A percentile compares a stretch with the other conserved stretches of the same genome.
These are phyloP conservation scores for Peronosclerospora sorghi DNA, from an alignment of 352 stramenopile species.

Conservation along the genomic window DNA sequence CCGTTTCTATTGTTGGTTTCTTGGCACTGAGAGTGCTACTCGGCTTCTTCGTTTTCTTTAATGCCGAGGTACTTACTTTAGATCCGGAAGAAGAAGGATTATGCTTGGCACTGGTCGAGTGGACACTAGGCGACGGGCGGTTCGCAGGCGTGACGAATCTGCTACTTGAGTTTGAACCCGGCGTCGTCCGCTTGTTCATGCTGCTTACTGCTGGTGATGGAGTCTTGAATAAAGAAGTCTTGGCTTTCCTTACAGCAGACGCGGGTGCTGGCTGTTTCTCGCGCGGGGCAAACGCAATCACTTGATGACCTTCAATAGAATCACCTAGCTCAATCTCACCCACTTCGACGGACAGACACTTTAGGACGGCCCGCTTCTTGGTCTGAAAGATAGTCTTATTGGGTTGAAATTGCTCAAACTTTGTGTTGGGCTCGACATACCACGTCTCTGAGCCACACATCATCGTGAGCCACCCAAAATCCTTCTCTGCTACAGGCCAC, in stretches of 20 bases:
- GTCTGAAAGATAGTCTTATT: slow-evolving; percentile 79
- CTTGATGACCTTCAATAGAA: slow-evolving; percentile 49
- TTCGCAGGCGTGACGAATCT: slow-evolving; percentile 22
- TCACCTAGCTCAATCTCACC: slow-evolving; percentile 52
- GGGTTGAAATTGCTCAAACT: slow-evolving; percentile 54
- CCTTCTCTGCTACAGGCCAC: slow-evolving; percentile 44
- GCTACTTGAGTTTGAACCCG: slow-evolving; percentile 6
- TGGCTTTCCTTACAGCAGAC: slow-evolving; percentile 16
- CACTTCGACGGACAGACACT: slow-evolving; percentile 41
- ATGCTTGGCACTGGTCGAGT: slow-evolving; percentile 14
- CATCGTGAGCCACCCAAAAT: slow-evolving; percentile 73
- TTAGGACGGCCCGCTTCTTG: slow-evolving; percentile 60
- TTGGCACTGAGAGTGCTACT: slow-evolving; percentile 18
- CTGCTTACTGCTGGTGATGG: slow-evolving; percentile 30
- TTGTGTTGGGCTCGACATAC: slow-evolving; percentile 63
- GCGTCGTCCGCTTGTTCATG: slow-evolving; percentile 10
- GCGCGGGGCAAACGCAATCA: slow-evolving; percentile 37
- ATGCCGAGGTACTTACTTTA: slow-evolving; percentile 6
- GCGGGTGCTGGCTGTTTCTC: slow-evolving; percentile 6
- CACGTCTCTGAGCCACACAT: slow-evolving; percentile 50
- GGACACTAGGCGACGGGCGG: slow-evolving; percentile 5
- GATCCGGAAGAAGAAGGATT: slow-evolving; percentile 17
- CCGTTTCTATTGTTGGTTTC: slow-evolving; percentile 20
- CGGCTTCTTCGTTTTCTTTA: slow-evolving; percentile 22
- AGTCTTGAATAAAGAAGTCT: slow-evolving; percentile 27